These are phyloP conservation scores for Yamadazyma triangularis DNA, from an alignment of 1,139 yeast genomes.

Conservation along the genomic window DNA sequence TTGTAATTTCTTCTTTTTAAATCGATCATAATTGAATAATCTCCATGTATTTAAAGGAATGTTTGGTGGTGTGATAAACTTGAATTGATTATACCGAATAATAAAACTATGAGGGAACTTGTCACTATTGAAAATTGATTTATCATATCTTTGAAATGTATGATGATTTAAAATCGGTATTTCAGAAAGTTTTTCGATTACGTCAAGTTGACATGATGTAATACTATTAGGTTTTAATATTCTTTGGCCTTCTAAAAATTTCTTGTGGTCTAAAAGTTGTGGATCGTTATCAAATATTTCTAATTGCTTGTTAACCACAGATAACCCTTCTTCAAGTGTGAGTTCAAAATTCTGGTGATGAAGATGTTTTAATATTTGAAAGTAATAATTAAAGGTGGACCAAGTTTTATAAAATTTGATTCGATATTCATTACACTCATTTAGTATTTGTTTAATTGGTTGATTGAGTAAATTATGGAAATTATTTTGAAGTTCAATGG, in stretches of 20 bases:
- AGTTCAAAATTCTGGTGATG: not conserved
- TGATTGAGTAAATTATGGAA: not conserved
- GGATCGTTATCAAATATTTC: not conserved
- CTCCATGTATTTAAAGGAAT: not conserved
- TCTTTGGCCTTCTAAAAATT: not conserved
- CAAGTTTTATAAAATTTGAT: conserved; percentile 1
- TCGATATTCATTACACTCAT: not conserved
- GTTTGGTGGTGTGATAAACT: not conserved
- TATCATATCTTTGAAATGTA: not conserved
- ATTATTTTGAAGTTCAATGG: conserved; percentile 1
- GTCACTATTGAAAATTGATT: not conserved
- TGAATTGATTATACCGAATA: not conserved
- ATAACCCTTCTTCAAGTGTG: not conserved
- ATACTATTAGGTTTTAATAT: not conserved
- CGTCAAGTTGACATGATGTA: not conserved
- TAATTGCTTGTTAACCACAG: not conserved
- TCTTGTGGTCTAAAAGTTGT: not conserved
- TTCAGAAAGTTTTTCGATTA: not conserved
- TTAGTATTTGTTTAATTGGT: not conserved
- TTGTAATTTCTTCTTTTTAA: not conserved
- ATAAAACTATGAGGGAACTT: not conserved
- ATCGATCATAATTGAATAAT: not conserved
- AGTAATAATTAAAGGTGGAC: not conserved
- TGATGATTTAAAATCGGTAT: not conserved
- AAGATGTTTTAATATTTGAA: not conserved